Percentiles rank a stretch among this genome's conserved stretches.
Evolutionary conservation across 2,329 filamentous ascomycete genomes (phyloP).

Genomic region (Botrytis tulipae): DNA sequence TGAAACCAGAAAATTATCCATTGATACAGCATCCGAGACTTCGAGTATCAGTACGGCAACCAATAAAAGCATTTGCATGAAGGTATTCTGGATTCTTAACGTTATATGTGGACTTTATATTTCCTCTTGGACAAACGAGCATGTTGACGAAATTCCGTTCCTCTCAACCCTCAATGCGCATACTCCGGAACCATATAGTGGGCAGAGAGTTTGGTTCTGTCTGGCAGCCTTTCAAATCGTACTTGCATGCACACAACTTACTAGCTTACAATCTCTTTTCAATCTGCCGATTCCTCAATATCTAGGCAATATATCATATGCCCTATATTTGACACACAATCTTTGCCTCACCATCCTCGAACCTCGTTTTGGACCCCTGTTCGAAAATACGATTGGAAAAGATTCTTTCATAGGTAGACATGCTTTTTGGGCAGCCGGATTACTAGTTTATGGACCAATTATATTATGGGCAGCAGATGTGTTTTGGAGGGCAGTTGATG

Average conservation of each 20-base stretch:
- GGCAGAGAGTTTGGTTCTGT: conserved; percentile 36
- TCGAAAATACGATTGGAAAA: conserved; percentile 28
- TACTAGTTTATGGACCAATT: conserved; percentile 47
- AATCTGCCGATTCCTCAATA: conserved; percentile 52
- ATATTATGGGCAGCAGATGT: conserved; percentile 54
- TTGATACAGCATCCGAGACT: conserved; percentile 13
- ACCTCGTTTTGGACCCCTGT: conserved; percentile 30
- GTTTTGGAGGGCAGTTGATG: conserved; percentile 58
- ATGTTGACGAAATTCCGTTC: conserved; percentile 30
- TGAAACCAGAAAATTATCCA: conserved; percentile 26
- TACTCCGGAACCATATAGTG: conserved; percentile 32
- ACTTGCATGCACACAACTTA: conserved; percentile 39
- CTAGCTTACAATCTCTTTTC: conserved; percentile 45
- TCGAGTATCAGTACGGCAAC: conserved; percentile 14
- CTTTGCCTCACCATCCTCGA: conserved; percentile 43
- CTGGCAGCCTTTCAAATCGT: conserved; percentile 37
- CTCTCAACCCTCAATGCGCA: conserved; percentile 30
- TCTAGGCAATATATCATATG: conserved; percentile 55
- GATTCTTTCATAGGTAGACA: conserved; percentile 31
- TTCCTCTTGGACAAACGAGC: conserved; percentile 35
- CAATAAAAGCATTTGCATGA: conserved; percentile 15
- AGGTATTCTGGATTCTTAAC: conserved; percentile 35
- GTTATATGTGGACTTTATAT: conserved; percentile 34
- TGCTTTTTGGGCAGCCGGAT: conserved; percentile 39
- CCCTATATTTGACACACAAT: conserved; percentile 59